Evolutionary conservation across 2,329 filamentous ascomycete genomes (phyloP), one percentile per base, ranked within the genome.

Genomic region (Ophiostoma pallidulum): DNA sequence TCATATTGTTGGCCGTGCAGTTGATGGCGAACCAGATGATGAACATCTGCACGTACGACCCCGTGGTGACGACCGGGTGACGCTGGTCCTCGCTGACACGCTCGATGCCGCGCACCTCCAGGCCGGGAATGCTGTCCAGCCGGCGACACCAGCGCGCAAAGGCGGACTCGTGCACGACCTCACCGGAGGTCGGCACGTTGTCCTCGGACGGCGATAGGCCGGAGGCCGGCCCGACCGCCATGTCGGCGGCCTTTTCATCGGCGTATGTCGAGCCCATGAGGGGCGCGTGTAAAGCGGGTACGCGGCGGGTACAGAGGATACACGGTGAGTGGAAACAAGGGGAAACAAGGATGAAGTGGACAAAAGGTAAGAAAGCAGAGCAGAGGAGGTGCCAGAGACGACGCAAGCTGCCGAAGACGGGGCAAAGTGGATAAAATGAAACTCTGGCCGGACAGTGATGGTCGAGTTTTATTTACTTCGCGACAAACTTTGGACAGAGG

Each of bases 11-110:
- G 47, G 65, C 57, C 0, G 68, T 67, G 37, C 69, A 59, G 50
- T 70, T 71, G 51, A 66, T 66, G 47, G 66, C 65, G 53, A 70
- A 69, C 67, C 68, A 70, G 31, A 70, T 57, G 24, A 70, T 49
- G 6, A 64, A 62, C 22, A 69, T 60, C 45, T 68, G 66, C 3
- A 67, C 40, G 31, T 69, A 65, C n/a, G 59, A 58, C 28, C 59
- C 51, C 7, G 51, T 49, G 0, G 64, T 67, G 0, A 63, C 50
- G 1, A 57, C 53, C 4, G 42, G 41, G 4, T 52, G 51, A 20
- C 64, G 61, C 10, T 66, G 61, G 33, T 68, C 65, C 2, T 62
- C 41, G 6, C 38, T 24, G 22, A 49, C 53, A 4, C 51, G 45
- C 33, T 49, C 50, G 18, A 45, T 48, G 6, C 43, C 44, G 8